phyloP scores from a whole-genome alignment of 2,329 filamentous ascomycete species.

The Curvularia hawaiiensis region DNA sequence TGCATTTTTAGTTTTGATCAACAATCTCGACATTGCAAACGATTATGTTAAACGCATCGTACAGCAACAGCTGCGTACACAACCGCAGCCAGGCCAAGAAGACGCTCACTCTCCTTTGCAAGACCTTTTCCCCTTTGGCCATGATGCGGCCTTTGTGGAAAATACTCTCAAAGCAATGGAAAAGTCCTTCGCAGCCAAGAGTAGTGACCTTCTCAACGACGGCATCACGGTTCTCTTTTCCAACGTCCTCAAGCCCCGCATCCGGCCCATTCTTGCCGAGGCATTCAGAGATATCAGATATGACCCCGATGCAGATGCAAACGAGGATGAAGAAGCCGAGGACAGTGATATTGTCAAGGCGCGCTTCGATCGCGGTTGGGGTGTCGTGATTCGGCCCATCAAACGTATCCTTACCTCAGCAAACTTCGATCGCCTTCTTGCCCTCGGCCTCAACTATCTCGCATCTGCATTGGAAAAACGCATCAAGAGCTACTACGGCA shows the following conservation, averaged over 20 bases:
- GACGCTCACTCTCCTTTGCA: slow-evolving; percentile 47
- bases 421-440: slow-evolving; percentile 77
- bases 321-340: slow-evolving; percentile 55
- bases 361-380: slow-evolving; percentile 86
- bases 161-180: slow-evolving; percentile 72
- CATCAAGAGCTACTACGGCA: slow-evolving; percentile 78
- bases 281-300: slow-evolving; percentile 94
- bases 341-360: slow-evolving; percentile 69
- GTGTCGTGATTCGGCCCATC: slow-evolving; percentile 81
- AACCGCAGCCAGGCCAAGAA: slow-evolving; percentile 47
- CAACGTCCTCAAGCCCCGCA: slow-evolving; percentile 81
- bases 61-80: slow-evolving; percentile 62
- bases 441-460: slow-evolving; percentile 75
- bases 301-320: slow-evolving; percentile 55
- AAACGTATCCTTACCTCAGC: slow-evolving; percentile 80
- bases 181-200: slow-evolving; percentile 75
- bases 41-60: slow-evolving; percentile 92
- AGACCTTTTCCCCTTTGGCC: slow-evolving; percentile 78
- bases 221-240: slow-evolving; percentile 85
- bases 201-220: slow-evolving; percentile 80
- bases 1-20: slow-evolving; percentile 89
- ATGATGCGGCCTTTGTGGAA: slow-evolving; percentile 73
- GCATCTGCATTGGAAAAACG: slow-evolving; percentile 84
- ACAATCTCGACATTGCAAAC: slow-evolving; percentile 90
- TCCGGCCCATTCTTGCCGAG: slow-evolving; percentile 83